Base-by-base conservation (phyloP, 352 stramenopile species). In the Peronospora belbahrii region DNA sequence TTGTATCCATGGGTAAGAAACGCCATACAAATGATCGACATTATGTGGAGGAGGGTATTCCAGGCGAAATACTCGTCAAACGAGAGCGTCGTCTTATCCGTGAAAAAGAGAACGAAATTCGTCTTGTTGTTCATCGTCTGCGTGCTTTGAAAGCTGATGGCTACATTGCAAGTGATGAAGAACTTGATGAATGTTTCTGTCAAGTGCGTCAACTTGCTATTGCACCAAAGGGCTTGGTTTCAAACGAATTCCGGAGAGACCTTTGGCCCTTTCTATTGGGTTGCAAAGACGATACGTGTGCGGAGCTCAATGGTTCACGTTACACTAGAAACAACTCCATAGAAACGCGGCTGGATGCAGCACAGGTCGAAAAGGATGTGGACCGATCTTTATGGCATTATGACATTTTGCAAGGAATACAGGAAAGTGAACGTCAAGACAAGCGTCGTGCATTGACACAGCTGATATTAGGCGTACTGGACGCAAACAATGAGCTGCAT, bases 321-420 rank as follows among this genome's bases (percentile, higher is more conserved):
- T 40, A 17, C 17, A 48, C 20, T 35, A 61, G 43, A 47, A 47
- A 43, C 27, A 20, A 6, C 14, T 37, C 27, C 0, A 19, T 15
- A 11, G 32, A 57, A 27, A 27, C 23, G 5, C 78, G 92, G 39
- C 67, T 68, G 7, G 83, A 94, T 41, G 72, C 83, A 34, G 47
- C 49, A 11, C 80, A 90, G 50, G 64, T 94, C 23, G 68, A 86
- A 28, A 89, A 89, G 43, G 83, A 94, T 42, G 82, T 94, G 24
- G 74, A 89, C n/a, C 78, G 83, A 37, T 94, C 83, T 14, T 57
- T 94, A 34, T 88, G 76, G 75, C 76, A 90, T 33, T 90, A 85
- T 28, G 81, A 88, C 48, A 52, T 86, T 3, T 54, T 89, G 24
- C 62, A 58, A 19, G 47, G 59, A 0, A 69, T 89, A 9, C 69